Evolutionary conservation across 1,139 yeast species (phyloP), one percentile per base, ranked within the genome.

Genomic region (Candida smagusa): DNA sequence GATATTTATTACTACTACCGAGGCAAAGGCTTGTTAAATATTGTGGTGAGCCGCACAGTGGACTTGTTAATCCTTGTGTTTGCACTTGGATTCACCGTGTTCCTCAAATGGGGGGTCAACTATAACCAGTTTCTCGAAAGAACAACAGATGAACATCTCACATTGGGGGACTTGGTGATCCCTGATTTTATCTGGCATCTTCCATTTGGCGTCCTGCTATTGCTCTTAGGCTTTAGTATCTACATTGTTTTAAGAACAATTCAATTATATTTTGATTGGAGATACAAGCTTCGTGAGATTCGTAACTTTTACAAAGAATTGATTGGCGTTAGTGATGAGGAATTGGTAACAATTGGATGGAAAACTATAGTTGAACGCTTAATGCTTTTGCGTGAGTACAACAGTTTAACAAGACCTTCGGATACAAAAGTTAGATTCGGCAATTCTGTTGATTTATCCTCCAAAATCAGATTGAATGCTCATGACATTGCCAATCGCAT

Each of bases 401-500:
- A 92, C 59, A 87, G 94, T 12, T 61, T 79, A 12, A 79, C 87
- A 0, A 71, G 69, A 7, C 52, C 81, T 6, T 59, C 58, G 6
- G 56, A 36, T 6, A n/a, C 26, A 3, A 23, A n/a, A 23, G 26
- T 23, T n/a, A 23, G 11, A n/a, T 23, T 23, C 6, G 26, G 11
- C 26, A 23, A 23, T n/a, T 38, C 46, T 3, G 28, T 60, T 30
- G 86, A 81, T 56, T 68, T 81, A 39, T 81, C 78, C 42, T 79
- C 90, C 0, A 84, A 83, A 50, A 79, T 81, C 34, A 68, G 90
- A 44, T 71, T 92, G 39, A 92, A 87, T 54, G 95, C 97, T 3
- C 97, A 89, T 58, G 95, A 84, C 52, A 87, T 92, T 40, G 97
- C 97, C 9, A 94, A 92, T 57, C 70, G 98, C 44, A 86, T 92